These are phyloP conservation scores for Austroboletus festivus DNA, from an alignment of 768 basidiomycete genomes.

Conservation along the genomic window DNA sequence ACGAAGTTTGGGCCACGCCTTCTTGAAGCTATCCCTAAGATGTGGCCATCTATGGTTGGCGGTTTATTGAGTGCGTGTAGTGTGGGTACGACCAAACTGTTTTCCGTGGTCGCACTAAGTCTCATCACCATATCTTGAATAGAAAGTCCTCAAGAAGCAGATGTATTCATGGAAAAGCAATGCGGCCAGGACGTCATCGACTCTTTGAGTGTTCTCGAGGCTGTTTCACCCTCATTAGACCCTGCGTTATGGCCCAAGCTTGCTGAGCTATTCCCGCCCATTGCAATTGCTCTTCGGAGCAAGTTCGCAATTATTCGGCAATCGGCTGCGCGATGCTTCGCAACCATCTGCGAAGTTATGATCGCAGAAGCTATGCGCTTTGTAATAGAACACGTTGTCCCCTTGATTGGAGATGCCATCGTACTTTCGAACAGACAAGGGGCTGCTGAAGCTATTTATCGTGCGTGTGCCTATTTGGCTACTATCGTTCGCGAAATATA, in stretches of 20 bases:
- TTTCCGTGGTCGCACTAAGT: not conserved
- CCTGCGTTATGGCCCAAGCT: conserved; percentile 67
- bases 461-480: conserved; percentile 48
- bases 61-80: conserved; percentile 68
- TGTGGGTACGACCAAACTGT: conserved; percentile 46
- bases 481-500: not conserved
- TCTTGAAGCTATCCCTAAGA: conserved; percentile 79
- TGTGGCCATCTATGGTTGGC: conserved; percentile 92
- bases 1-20: conserved; percentile 68
- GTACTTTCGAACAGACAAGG: conserved; percentile 80
- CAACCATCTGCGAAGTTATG: conserved; percentile 84
- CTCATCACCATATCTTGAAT: conserved; percentile 3
- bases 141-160: conserved; percentile 60
- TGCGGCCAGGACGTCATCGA: conserved; percentile 91
- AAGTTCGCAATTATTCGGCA: conserved; percentile 88
- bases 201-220: conserved; percentile 84
- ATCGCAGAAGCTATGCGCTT: conserved; percentile 82
- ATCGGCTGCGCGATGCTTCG: conserved; percentile 81
- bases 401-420: conserved; percentile 76
- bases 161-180: conserved; percentile 64
- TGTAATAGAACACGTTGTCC: conserved; percentile 83
- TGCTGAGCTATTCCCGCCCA: conserved; percentile 67
- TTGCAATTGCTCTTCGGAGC: conserved; percentile 77
- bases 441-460: conserved; percentile 84
- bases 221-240: conserved; percentile 74